phyloP scores from a whole-genome alignment of 129 eudicot genomes.

The Smallanthus sonchifolius region DNA sequence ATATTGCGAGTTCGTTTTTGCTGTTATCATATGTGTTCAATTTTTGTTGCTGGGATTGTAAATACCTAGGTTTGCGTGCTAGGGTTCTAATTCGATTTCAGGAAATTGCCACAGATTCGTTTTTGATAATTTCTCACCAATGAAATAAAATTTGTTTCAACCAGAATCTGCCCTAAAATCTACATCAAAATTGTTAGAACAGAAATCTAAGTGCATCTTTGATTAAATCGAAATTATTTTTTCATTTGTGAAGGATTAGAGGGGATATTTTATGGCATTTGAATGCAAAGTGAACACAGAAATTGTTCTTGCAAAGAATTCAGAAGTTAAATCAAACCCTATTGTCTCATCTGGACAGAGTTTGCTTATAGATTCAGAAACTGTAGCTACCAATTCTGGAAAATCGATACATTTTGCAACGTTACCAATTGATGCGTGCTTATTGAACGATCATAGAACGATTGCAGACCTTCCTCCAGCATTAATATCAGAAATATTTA shows the following conservation, averaged over 20 bases:
- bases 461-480: slow-evolving; percentile 83
- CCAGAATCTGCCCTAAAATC: slow-evolving; percentile 2
- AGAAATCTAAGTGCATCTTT: neutral
- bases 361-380: slow-evolving; percentile 25
- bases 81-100: slow-evolving; percentile 23
- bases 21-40: neutral
- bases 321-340: slow-evolving; percentile 26
- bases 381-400: slow-evolving; percentile 23
- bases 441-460: slow-evolving; percentile 32
- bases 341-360: slow-evolving; percentile 19
- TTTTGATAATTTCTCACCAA: neutral
- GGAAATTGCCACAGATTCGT: neutral
- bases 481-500: slow-evolving; percentile 81
- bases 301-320: slow-evolving; percentile 28
- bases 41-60: slow-evolving; percentile 3
- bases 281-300: slow-evolving; percentile 62
- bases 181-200: neutral
- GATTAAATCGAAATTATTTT: neutral
- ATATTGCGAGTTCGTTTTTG: neutral
- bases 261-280: slow-evolving; percentile 74
- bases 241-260: slow-evolving; percentile 23
- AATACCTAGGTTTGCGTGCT: slow-evolving; percentile 2
- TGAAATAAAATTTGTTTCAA: neutral
- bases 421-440: slow-evolving; percentile 28
- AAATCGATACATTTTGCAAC: slow-evolving; percentile 14